These are phyloP conservation scores for Globisporangium alternatum DNA, from an alignment of 352 stramenopile genomes.

Conservation along the genomic window DNA sequence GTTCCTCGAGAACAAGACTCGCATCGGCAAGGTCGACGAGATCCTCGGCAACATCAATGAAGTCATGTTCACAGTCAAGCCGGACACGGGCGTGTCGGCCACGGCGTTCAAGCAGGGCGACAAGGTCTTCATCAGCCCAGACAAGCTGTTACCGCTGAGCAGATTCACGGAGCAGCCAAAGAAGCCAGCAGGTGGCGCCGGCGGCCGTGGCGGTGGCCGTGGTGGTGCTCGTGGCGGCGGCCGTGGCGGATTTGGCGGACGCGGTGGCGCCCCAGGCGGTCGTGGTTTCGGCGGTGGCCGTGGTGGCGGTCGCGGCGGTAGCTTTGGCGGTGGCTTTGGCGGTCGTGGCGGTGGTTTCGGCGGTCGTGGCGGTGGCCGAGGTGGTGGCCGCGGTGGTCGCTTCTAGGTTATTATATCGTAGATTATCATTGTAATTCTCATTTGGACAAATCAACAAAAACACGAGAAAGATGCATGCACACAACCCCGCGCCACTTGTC, in stretches of 20 bases:
- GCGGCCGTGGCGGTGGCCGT: constrained; percentile 37
- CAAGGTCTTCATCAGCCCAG: constrained; percentile 96
- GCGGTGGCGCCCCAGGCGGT: constrained; percentile 32
- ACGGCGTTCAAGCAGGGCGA: constrained; percentile 96
- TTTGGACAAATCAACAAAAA: constrained; percentile 8
- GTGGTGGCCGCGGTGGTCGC: constrained; percentile 31
- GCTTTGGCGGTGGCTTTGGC: constrained; percentile 23
- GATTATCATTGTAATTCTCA: constrained; percentile 33
- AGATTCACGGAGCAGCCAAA: constrained; percentile 94
- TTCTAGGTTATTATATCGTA: constrained; percentile 42
- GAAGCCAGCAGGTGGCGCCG: constrained; percentile 44
- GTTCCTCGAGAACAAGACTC: constrained; percentile 99
- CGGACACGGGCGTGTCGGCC: constrained; percentile 92
- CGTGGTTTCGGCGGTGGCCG: constrained; percentile 25
- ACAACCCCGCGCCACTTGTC: neutral
- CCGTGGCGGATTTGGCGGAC: constrained; percentile 32
- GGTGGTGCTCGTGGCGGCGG: constrained; percentile 37
- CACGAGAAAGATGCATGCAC: constrained; percentile 3
- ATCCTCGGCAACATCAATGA: constrained; percentile 97
- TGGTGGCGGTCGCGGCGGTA: constrained; percentile 24
- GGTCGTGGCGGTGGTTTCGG: constrained; percentile 29
- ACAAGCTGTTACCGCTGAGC: constrained; percentile 95
- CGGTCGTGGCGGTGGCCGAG: constrained; percentile 27
- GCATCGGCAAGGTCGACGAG: constrained; percentile 99
- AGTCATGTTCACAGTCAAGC: constrained; percentile 97